Evolutionary conservation across 345 rosid species (phyloP).

Genomic region (Gossypium arboreum): DNA sequence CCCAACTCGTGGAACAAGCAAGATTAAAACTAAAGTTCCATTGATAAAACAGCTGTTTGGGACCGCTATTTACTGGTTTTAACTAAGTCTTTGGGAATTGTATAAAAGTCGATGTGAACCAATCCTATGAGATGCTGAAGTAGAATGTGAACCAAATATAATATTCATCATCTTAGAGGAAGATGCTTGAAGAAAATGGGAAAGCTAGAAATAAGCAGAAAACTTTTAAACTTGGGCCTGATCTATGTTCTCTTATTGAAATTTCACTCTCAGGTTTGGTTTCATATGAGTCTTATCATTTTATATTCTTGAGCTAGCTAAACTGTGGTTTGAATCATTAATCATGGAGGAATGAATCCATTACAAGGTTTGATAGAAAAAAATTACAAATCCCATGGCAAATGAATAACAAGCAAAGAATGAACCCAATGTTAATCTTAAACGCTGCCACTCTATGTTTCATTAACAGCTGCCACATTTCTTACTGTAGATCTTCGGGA

Average conservation of each 20-base stretch:
- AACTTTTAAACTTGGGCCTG: background rate
- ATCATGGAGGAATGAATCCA: background rate
- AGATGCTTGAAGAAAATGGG: background rate
- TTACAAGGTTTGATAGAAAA: background rate
- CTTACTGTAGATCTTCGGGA: constrained; percentile 67
- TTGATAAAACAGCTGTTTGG: background rate
- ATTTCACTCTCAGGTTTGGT: background rate
- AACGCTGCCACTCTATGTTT: background rate
- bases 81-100: background rate
- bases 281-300: background rate
- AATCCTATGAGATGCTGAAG: background rate
- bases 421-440: background rate
- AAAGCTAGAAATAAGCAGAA: background rate
- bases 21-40: background rate
- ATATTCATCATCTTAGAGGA: background rate
- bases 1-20: background rate
- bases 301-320: background rate
- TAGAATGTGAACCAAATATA: constrained; percentile 1
- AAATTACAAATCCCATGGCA: background rate
- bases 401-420: background rate
- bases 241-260: background rate
- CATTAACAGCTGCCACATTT: constrained; percentile 11
- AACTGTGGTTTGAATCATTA: background rate
- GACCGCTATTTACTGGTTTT: constrained; percentile 7
- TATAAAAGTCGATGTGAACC: background rate